Conservation (phyloP, 2,329 filamentous ascomycete genomes). For the Colletotrichum spaethianum region DNA sequence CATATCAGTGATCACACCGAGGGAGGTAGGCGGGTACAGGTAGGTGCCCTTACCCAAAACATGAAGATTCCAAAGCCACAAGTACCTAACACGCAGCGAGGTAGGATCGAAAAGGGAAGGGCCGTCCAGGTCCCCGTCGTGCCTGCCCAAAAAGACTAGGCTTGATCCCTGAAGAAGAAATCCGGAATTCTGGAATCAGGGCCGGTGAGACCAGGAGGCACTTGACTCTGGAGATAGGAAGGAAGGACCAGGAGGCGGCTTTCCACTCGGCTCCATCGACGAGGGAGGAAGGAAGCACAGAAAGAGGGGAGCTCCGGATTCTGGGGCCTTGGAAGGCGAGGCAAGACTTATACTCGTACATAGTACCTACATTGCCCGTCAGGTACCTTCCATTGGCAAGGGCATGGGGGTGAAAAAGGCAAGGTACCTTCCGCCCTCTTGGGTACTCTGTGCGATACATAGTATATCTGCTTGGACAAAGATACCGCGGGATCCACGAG, state of each 20-base stretch:
- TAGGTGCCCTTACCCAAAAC: conserved; percentile 1
- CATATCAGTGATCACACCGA: background rate
- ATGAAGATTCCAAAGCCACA: background rate
- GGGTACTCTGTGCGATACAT: background rate
- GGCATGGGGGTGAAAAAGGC: background rate
- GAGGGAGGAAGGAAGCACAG: conserved; percentile 33
- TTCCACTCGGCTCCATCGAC: conserved; percentile 32
- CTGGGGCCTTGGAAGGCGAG: background rate
- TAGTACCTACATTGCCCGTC: background rate
- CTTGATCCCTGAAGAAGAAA: conserved; percentile 30
- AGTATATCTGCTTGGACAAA: background rate
- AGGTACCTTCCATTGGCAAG: background rate
- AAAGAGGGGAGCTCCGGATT: conserved; percentile 1
- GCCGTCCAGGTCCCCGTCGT: conserved; percentile 28
- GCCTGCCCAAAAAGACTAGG: conserved; percentile 15
- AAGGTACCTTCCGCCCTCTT: background rate
- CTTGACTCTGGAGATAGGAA: background rate
- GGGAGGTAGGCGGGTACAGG: background rate
- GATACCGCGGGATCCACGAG: background rate
- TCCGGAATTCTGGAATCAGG: conserved; percentile 38
- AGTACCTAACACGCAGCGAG: background rate
- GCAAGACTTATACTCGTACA: background rate
- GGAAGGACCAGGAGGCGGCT: conserved; percentile 21
- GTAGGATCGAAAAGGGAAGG: conserved; percentile 28
- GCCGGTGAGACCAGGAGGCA: conserved; percentile 9